These are phyloP conservation scores for Ramaria sp. DNA, from an alignment of 768 basidiomycete genomes.

Conservation along the genomic window DNA sequence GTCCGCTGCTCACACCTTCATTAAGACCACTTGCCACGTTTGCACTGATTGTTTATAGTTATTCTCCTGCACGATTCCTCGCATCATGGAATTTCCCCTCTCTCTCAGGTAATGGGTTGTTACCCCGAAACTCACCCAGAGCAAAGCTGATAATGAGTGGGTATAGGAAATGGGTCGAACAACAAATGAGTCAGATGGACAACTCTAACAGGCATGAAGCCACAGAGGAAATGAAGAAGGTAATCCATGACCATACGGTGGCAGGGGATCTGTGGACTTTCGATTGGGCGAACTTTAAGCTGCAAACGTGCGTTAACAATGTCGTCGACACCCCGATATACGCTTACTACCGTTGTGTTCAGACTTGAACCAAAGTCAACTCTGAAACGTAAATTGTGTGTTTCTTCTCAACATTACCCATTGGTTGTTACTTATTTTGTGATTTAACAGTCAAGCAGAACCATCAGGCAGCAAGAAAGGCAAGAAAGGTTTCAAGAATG, in stretches of 20 bases:
- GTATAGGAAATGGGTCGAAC: slow-evolving; percentile 89
- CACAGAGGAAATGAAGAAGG: slow-evolving; percentile 89
- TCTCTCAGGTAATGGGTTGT: neutral
- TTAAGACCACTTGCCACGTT: neutral
- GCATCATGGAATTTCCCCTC: neutral
- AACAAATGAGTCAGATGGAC: slow-evolving; percentile 85
- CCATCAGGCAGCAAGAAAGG: slow-evolving; percentile 52
- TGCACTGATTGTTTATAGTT: neutral
- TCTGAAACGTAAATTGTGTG: slow-evolving; percentile 66
- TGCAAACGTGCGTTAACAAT: slow-evolving; percentile 58
- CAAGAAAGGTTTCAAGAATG: slow-evolving; percentile 25
- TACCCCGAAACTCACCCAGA: neutral
- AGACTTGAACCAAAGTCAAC: slow-evolving; percentile 54
- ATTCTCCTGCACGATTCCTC: neutral
- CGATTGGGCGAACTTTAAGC: slow-evolving; percentile 82
- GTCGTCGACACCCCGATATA: slow-evolving; percentile 2
- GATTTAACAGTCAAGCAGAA: slow-evolving; percentile 31
- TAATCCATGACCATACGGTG: slow-evolving; percentile 88
- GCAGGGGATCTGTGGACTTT: slow-evolving; percentile 83
- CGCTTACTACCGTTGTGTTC: slow-evolving; percentile 9
- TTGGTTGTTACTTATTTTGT: slow-evolving; percentile 4
- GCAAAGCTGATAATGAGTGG: neutral
- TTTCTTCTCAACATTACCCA: neutral
- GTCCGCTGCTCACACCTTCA: neutral
- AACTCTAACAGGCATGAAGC: slow-evolving; percentile 80